A percentile compares a stretch with the other conserved stretches of the same genome.
phyloP scores from a whole-genome alignment of 345 rosid genomes.

The Salix dunnii region DNA sequence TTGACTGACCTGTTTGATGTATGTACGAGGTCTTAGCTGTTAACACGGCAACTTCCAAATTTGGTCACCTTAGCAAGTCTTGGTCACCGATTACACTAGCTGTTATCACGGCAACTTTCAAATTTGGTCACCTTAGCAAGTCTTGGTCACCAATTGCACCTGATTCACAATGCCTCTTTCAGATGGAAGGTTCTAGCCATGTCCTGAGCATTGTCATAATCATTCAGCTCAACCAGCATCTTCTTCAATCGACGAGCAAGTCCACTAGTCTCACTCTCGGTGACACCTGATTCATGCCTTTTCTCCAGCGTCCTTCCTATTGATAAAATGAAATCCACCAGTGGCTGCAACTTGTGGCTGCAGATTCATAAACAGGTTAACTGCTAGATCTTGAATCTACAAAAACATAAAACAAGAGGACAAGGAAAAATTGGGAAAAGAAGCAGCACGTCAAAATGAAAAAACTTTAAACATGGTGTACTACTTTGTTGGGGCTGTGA shows the following conservation, averaged over 20 bases:
- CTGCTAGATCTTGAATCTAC: not conserved
- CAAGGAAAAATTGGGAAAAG: no score
- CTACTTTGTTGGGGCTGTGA: no score
- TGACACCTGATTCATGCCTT: slow-evolving; percentile 49
- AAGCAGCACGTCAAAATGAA: no score
- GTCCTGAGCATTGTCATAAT: slow-evolving; percentile 77
- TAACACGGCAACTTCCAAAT: not conserved
- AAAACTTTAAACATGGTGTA: no score
- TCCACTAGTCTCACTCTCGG: slow-evolving; percentile 52
- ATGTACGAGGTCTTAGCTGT: not conserved
- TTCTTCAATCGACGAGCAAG: slow-evolving; percentile 83
- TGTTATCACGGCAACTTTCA: no score
- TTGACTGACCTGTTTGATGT: not conserved
- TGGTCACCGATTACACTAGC: not conserved
- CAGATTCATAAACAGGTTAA: not conserved
- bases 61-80: not conserved
- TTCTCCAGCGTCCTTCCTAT: slow-evolving; percentile 54
- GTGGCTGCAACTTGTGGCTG: slow-evolving; percentile 73
- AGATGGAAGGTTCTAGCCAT: slow-evolving; percentile 63
- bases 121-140: not conserved
- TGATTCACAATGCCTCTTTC: slow-evolving; percentile 66
- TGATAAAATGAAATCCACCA: slow-evolving; percentile 64
- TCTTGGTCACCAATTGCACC: not conserved
- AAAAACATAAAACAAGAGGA: not conserved
- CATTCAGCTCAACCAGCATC: slow-evolving; percentile 79